Conservation (phyloP, 495 filamentous ascomycete species). For the Neurospora terricola region DNA sequence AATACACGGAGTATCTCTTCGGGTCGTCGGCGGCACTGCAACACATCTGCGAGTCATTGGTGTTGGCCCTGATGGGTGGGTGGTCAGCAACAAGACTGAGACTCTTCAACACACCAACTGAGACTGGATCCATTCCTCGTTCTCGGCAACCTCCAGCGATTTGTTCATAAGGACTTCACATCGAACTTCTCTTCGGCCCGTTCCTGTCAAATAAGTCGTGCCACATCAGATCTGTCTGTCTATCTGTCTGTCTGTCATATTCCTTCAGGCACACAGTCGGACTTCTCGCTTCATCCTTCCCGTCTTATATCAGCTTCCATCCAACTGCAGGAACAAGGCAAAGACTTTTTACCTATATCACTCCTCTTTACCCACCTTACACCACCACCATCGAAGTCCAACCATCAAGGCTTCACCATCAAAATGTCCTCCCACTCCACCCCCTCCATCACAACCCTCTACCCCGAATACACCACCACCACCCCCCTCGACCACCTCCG, state of each 20-base stretch:
- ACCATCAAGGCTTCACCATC: not conserved
- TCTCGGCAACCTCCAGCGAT: not conserved
- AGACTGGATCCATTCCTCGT: not conserved
- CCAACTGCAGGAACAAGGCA: not conserved
- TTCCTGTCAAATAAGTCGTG: not conserved
- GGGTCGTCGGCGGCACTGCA: not conserved
- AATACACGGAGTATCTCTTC: not conserved
- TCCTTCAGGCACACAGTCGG: not conserved
- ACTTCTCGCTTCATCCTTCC: not conserved
- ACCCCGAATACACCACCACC: slow-evolving; percentile 21
- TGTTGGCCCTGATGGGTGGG: not conserved
- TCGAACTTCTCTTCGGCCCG: not conserved
- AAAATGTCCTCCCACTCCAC: not conserved
- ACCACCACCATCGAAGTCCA: not conserved
- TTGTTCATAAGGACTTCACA: not conserved
- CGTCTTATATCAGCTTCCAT: not conserved
- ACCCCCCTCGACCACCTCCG: slow-evolving; percentile 18
- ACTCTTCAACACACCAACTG: not conserved
- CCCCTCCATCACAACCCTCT: slow-evolving; percentile 5
- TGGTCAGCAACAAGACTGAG: not conserved
- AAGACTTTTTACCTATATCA: not conserved
- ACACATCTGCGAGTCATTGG: not conserved
- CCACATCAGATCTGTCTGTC: not conserved
- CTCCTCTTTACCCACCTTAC: not conserved
- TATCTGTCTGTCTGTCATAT: not conserved